phyloP scores from a whole-genome alignment of 805 yeast genomes.

The Helenozyma rhizophorensis region DNA sequence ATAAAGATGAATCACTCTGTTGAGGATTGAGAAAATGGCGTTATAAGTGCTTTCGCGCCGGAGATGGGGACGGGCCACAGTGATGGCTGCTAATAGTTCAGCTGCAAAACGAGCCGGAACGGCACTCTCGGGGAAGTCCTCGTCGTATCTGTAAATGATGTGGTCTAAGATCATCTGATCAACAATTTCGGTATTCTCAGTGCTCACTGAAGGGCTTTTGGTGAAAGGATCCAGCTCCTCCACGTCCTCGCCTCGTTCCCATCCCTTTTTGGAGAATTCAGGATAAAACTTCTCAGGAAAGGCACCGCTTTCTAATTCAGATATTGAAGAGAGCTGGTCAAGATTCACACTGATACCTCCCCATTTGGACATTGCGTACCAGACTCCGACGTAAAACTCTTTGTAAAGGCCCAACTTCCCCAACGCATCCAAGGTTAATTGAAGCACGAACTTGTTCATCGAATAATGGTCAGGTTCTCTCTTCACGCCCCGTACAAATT shows the following conservation, averaged over 20 bases:
- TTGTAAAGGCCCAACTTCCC: conserved; percentile 25
- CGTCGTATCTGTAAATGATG: conserved; percentile 30
- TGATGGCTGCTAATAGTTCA: conserved; percentile 24
- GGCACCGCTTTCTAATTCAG: too few species aligned
- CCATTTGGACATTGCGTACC: conserved; percentile 32
- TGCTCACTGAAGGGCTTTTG: too few species aligned
- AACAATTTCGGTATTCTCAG: too few species aligned
- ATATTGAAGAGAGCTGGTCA: conserved; percentile 1
- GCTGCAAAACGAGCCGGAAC: conserved; percentile 20
- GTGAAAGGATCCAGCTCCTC: background rate
- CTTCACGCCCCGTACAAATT: conserved; percentile 5
- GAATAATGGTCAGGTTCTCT: conserved; percentile 9
- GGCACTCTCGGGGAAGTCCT: conserved; percentile 15
- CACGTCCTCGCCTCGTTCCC: background rate
- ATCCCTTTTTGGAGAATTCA: too few species aligned
- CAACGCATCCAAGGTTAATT: conserved; percentile 27
- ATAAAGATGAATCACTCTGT: conserved; percentile 24
- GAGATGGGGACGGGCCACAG: conserved; percentile 16
- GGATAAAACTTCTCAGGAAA: too few species aligned
- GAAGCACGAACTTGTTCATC: conserved; percentile 30
- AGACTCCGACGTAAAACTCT: conserved; percentile 27
- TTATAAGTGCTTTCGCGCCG: conserved; percentile 27
- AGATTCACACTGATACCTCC: conserved; percentile 22
- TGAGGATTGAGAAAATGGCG: conserved; percentile 25
- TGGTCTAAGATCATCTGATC: conserved; percentile 22